Evolutionary conservation across 228 moss, liverwort and hornwort genomes (phyloP), one percentile per base, ranked within the genome.

Genomic region (Sphagnum magellanicum): DNA sequence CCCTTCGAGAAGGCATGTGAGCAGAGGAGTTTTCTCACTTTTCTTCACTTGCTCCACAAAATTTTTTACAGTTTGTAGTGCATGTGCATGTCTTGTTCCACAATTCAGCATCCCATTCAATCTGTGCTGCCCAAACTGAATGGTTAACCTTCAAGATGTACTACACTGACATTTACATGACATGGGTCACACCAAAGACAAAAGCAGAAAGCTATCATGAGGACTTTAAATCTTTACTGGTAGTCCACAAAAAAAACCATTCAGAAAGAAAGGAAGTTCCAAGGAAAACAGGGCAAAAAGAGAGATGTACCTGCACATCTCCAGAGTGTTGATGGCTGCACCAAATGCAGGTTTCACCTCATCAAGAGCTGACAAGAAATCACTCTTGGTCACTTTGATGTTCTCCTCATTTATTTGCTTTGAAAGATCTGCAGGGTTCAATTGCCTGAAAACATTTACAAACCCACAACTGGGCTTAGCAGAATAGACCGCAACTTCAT

Each of bases 1-100:
- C 71, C 97, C 97, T 75, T 91, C 90, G 69, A 97, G 67, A 16
- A 97, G 91, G 70, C 93, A 97, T 16, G 89, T 97, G 74, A 97
- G 76, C 53, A 97, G 87, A 70, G 93, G 93, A 63, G 90, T 88
- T 16, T 78, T 81, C 73, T 93, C 88, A 59, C 92, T 95, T 61
- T 78, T 83, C 73, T 81, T 88, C 11, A 92, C 83, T 82, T 95
- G 94, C 66, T 91, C 87, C 51, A 86, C 87, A 15, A 95, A 81
- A 46, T 69, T 72, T 63, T 16, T 77, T 53, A 75, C 91, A 61
- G 81, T 88, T 69, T 70, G 71, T 70, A 78, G 71, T 32, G 83
- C 79, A 71, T 78, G 85, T 52, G 67, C 7, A 77, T 90, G 78
- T 14, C 65, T 74, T 61, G 64, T 70, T 76, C 88, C 94, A 75